These are phyloP conservation scores for Saturnispora ahearnii DNA, from an alignment of 805 yeast genomes.

Conservation along the genomic window DNA sequence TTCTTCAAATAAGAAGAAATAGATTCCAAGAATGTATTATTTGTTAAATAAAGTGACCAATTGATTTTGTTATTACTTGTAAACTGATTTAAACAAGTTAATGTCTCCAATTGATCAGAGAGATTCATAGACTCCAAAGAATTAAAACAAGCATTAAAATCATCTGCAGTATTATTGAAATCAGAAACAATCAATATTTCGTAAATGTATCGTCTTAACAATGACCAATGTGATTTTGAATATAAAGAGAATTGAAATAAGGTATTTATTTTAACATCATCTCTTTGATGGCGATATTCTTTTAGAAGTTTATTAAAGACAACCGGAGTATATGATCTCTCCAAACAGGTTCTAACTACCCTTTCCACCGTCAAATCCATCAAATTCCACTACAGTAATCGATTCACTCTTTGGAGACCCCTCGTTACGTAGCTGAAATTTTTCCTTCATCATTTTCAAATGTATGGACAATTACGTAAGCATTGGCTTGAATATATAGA, in stretches of 20 bases:
- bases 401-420: neutral
- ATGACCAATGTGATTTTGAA: constrained; percentile 7
- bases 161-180: constrained; percentile 19
- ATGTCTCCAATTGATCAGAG: constrained; percentile 19
- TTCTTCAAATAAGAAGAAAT: constrained; percentile 13
- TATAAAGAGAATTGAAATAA: constrained; percentile 18
- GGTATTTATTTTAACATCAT: constrained; percentile 4
- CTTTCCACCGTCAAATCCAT: constrained; percentile 12
- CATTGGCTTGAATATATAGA: neutral
- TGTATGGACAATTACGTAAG: neutral
- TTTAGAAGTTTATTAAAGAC: constrained; percentile 22
- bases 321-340: constrained; percentile 19
- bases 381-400: too few relatives aligned
- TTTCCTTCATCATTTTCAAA: neutral
- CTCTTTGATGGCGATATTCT: constrained; percentile 20
- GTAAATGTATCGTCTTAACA: constrained; percentile 20
- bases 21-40: constrained; percentile 12
- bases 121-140: constrained; percentile 11
- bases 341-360: constrained; percentile 18
- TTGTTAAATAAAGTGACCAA: constrained; percentile 15
- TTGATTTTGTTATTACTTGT: constrained; percentile 15
- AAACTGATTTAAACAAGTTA: constrained; percentile 23
- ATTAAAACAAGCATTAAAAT: constrained; percentile 17
- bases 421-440: neutral
- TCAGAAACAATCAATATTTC: constrained; percentile 23